A percentile compares a stretch with the other conserved stretches of the same genome.
These are phyloP conservation scores for Trichoderma afroharzianum DNA, from an alignment of 2,329 filamentous ascomycete genomes.

Conservation along the genomic window DNA sequence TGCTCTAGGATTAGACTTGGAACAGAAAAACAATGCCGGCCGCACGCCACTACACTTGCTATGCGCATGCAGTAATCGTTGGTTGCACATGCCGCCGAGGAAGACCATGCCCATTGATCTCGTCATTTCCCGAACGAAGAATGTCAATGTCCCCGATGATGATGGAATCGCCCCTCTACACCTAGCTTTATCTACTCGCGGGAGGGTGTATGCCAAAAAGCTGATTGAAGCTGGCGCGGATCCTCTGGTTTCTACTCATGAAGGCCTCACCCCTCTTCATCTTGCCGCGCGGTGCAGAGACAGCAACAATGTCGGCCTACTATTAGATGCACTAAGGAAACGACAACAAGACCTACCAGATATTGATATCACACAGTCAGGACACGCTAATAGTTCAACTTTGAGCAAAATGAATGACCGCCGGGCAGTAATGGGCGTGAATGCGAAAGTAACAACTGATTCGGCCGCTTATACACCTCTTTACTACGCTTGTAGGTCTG, in stretches of 20 bases:
- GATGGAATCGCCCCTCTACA: slow-evolving; percentile 26
- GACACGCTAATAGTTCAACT: not conserved
- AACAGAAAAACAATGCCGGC: slow-evolving; percentile 21
- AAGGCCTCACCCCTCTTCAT: slow-evolving; percentile 37
- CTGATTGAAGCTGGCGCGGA: slow-evolving; percentile 37
- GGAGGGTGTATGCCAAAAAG: slow-evolving; percentile 22
- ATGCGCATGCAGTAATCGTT: not conserved
- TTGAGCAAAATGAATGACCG: not conserved
- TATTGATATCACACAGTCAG: not conserved
- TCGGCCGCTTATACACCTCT: slow-evolving; percentile 16
- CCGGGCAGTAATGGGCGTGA: not conserved
- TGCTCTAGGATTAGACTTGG: slow-evolving; percentile 17
- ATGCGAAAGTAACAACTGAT: not conserved
- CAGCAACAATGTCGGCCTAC: slow-evolving; percentile 31
- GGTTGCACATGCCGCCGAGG: not conserved
- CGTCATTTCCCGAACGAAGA: slow-evolving; percentile 19
- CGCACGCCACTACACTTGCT: slow-evolving; percentile 26
- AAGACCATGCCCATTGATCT: slow-evolving; percentile 15
- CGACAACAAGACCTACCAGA: not conserved
- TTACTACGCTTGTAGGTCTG: slow-evolving; percentile 23
- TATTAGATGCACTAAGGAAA: slow-evolving; percentile 19
- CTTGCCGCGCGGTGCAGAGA: slow-evolving; percentile 33
- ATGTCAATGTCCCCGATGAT: slow-evolving; percentile 10
- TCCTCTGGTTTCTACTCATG: slow-evolving; percentile 27
- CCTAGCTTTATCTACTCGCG: slow-evolving; percentile 21